phyloP scores from a whole-genome alignment of 1,284 basidiomycete species.

The Puccinia coronata region DNA sequence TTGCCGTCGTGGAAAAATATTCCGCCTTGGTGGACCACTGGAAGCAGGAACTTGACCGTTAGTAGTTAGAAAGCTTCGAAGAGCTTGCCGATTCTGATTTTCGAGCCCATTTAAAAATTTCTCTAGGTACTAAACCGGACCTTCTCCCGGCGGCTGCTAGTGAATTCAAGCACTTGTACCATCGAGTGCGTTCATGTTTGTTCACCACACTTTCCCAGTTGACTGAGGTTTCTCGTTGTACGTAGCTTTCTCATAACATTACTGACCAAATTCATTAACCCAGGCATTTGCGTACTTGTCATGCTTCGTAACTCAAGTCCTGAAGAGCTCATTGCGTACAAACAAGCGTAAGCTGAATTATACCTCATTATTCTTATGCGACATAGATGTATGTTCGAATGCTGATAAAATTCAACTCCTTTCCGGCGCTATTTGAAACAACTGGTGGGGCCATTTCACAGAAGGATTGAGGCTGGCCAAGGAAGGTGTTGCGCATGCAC shows the following conservation, averaged over 20 bases:
- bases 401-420: not conserved
- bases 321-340: not conserved
- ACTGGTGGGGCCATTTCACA: not conserved
- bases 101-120: not conserved
- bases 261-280: not conserved
- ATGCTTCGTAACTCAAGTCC: slow-evolving; percentile 29
- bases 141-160: slow-evolving; percentile 27
- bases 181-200: slow-evolving; percentile 18
- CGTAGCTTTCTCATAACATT: not conserved
- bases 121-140: not conserved
- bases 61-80: not conserved
- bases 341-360: not conserved
- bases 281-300: slow-evolving; percentile 39
- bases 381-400: not conserved
- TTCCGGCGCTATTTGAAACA: not conserved
- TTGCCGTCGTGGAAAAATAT: slow-evolving; percentile 35
- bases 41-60: slow-evolving; percentile 25
- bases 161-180: slow-evolving; percentile 36
- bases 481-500: slow-evolving; percentile 28
- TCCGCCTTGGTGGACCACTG: not conserved
- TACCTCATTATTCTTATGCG: not conserved
- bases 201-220: not conserved
- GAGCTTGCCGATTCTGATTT: not conserved
- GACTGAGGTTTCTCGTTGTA: not conserved
- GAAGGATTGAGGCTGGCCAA: slow-evolving; percentile 32